Conservation (phyloP, 1,284 basidiomycete species). For the Meripilus lineatus region DNA sequence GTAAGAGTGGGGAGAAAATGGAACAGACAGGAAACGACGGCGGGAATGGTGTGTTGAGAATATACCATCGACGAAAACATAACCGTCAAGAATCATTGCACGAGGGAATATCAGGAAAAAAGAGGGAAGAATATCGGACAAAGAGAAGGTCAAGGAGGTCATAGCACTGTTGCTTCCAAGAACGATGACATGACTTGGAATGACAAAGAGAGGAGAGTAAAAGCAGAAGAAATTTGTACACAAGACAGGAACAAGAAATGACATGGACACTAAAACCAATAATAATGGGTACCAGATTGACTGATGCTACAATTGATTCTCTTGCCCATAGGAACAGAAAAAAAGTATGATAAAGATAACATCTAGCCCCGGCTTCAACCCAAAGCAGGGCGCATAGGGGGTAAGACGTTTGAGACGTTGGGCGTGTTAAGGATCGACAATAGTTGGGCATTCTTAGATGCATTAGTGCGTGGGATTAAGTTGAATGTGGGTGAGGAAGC, state of each 20-base stretch:
- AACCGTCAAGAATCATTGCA: background rate
- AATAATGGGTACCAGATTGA: constrained; percentile 6
- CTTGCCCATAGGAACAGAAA: constrained; percentile 9
- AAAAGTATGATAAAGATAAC: constrained; percentile 16
- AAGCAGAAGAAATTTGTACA: constrained; percentile 4
- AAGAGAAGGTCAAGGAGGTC: constrained; percentile 10
- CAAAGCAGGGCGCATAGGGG: constrained; percentile 16
- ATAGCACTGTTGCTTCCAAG: constrained; percentile 15
- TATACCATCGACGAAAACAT: background rate
- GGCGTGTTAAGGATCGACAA: constrained; percentile 32
- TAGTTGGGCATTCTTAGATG: constrained; percentile 25
- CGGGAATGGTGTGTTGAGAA: background rate
- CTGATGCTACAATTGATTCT: constrained; percentile 19
- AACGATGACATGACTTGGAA: constrained; percentile 13
- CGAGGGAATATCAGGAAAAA: background rate
- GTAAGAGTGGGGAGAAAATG: too few species aligned
- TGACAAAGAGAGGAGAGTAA: constrained; percentile 4
- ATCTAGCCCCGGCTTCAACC: constrained; percentile 23
- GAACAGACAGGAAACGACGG: too few species aligned
- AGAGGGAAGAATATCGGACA: constrained; percentile 10
- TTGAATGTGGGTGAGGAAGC: constrained; percentile 14
- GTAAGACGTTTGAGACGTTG: constrained; percentile 18
- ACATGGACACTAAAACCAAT: constrained; percentile 11
- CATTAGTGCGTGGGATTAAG: constrained; percentile 12
- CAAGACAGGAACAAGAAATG: constrained; percentile 1